Conservation (phyloP, 2,329 filamentous ascomycete genomes). For the Sarocladium strictum region DNA sequence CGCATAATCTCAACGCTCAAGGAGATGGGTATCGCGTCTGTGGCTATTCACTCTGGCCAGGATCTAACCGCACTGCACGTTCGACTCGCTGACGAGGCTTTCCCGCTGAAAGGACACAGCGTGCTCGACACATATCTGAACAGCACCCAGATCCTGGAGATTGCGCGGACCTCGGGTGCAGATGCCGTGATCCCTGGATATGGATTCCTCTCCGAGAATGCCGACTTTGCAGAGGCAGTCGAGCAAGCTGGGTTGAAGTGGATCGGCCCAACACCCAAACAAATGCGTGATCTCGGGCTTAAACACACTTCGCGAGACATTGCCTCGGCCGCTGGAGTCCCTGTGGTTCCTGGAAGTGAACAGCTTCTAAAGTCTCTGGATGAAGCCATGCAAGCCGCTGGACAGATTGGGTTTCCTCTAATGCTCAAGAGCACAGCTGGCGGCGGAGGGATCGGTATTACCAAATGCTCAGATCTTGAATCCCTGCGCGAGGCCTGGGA, state of each 20-base stretch:
- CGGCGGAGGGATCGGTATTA: slow-evolving; percentile 39
- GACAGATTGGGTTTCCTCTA: slow-evolving; percentile 30
- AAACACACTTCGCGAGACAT: slow-evolving; percentile 32
- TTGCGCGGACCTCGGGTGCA: slow-evolving; percentile 41
- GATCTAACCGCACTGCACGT: slow-evolving; percentile 65
- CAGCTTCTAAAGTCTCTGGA: slow-evolving; percentile 19
- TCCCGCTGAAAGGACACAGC: slow-evolving; percentile 51
- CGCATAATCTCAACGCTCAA: slow-evolving; percentile 63
- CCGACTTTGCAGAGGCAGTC: slow-evolving; percentile 51
- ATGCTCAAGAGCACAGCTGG: slow-evolving; percentile 44
- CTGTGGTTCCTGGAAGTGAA: slow-evolving; percentile 27
- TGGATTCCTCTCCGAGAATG: slow-evolving; percentile 60
- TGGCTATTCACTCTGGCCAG: slow-evolving; percentile 60
- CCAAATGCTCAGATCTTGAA: slow-evolving; percentile 25
- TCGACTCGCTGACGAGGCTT: slow-evolving; percentile 58
- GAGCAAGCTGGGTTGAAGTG: slow-evolving; percentile 49
- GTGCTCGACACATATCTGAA: slow-evolving; percentile 55
- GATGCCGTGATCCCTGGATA: slow-evolving; percentile 63
- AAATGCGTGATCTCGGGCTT: slow-evolving; percentile 30
- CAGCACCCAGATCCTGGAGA: slow-evolving; percentile 50
- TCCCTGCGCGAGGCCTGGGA: slow-evolving; percentile 26
- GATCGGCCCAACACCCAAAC: slow-evolving; percentile 49
- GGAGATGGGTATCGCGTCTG: slow-evolving; percentile 60
- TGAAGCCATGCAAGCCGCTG: slow-evolving; percentile 21
- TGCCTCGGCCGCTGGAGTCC: slow-evolving; percentile 23